A percentile compares a stretch with the other conserved stretches of the same genome.
These are phyloP conservation scores for Emergomyces pasteurianus DNA, from an alignment of 2,329 filamentous ascomycete genomes.

Conservation along the genomic window DNA sequence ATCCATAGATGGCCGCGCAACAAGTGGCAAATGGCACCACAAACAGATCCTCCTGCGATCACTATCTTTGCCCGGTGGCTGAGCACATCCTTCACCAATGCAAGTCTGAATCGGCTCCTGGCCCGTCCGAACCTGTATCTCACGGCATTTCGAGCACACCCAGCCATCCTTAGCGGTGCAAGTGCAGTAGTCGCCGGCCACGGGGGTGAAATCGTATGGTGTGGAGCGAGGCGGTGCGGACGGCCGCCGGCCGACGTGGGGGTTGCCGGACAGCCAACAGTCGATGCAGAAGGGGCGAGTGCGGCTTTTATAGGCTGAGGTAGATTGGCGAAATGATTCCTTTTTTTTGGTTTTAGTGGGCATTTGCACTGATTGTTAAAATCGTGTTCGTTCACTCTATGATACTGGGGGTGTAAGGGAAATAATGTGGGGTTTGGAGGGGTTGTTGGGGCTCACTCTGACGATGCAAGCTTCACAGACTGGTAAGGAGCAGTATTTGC, in stretches of 20 bases:
- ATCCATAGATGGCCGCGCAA: slow-evolving; percentile 1
- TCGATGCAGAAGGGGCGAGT: slow-evolving; percentile 18
- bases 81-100: slow-evolving; percentile 16
- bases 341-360: too few relatives aligned
- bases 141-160: slow-evolving; percentile 19
- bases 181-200: slow-evolving; percentile 15
- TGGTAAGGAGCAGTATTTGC: slow-evolving; percentile 19
- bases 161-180: slow-evolving; percentile 18
- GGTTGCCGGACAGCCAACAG: slow-evolving; percentile 19
- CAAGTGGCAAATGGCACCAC: slow-evolving; percentile 18
- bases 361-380: too few relatives aligned
- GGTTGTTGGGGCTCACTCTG: slow-evolving; percentile 6
- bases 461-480: slow-evolving; percentile 23
- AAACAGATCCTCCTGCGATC: slow-evolving; percentile 20
- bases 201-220: slow-evolving; percentile 9
- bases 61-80: slow-evolving; percentile 12
- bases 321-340: slow-evolving; percentile 17
- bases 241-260: slow-evolving; percentile 13
- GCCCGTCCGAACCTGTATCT: slow-evolving; percentile 16
- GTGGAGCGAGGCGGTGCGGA: slow-evolving; percentile 5
- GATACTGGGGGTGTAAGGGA: neutral
- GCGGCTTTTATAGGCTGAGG: slow-evolving; percentile 20
- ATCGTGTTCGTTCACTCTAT: neutral
- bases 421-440: neutral
- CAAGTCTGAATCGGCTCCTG: slow-evolving; percentile 11